Conservation (phyloP, 2,329 filamentous ascomycete species). For the Ophiostoma angusticollis region DNA sequence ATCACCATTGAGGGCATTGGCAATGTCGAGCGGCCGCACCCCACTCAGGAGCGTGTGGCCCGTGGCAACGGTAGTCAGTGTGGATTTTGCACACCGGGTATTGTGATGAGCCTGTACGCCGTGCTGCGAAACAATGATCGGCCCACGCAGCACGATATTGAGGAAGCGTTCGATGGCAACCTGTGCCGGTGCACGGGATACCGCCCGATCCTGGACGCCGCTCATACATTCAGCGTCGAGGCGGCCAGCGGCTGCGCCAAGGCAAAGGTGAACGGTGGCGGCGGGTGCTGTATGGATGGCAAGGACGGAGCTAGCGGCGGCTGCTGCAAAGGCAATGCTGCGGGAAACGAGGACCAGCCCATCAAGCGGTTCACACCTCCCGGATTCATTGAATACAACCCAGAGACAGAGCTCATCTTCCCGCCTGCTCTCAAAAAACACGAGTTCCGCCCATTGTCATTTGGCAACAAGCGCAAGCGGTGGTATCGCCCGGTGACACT, state of each 20-base stretch:
- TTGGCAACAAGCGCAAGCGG: constrained; percentile 87
- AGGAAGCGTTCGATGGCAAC: constrained; percentile 96
- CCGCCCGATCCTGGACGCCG: constrained; percentile 82
- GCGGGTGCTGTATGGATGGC: constrained; percentile 61
- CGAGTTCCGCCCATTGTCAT: constrained; percentile 66
- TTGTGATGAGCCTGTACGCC: constrained; percentile 96
- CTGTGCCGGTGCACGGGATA: constrained; percentile 94
- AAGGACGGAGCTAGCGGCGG: constrained; percentile 41
- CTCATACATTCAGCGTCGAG: constrained; percentile 64
- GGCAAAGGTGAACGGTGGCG: constrained; percentile 34
- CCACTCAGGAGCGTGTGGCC: constrained; percentile 80
- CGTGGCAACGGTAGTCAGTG: constrained; percentile 81
- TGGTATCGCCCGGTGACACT: constrained; percentile 88
- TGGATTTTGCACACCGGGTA: constrained; percentile 91
- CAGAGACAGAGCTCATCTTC: constrained; percentile 90
- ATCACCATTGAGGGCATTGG: constrained; percentile 97
- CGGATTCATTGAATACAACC: constrained; percentile 87
- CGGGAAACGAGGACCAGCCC: constrained; percentile 38
- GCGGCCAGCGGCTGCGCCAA: constrained; percentile 37
- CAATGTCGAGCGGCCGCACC: constrained; percentile 73
- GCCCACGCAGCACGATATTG: constrained; percentile 70
- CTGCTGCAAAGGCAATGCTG: constrained; percentile 53
- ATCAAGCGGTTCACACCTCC: constrained; percentile 68
- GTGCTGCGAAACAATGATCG: constrained; percentile 71
- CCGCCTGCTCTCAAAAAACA: constrained; percentile 75